Percentiles rank a stretch among this genome's conserved stretches.
Evolutionary conservation across 2,329 filamentous ascomycete genomes (phyloP).

Genomic region (Aspergillus sp.): DNA sequence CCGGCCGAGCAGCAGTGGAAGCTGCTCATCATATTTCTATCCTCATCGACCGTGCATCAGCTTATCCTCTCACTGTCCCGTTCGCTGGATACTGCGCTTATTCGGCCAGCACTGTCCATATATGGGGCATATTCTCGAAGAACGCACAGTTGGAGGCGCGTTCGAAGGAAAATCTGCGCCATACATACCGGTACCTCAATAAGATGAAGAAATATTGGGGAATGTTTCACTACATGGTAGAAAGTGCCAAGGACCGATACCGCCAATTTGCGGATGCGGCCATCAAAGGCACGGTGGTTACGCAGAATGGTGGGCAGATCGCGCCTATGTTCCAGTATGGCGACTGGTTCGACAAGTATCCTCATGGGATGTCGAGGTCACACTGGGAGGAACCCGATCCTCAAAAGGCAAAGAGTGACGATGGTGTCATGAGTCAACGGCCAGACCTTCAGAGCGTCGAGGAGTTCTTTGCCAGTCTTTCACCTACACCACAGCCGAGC

Average conservation of each 20-base stretch:
- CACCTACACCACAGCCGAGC: slow-evolving; percentile 57
- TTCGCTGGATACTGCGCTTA: slow-evolving; percentile 96
- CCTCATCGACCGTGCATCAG: slow-evolving; percentile 76
- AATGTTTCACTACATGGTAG: slow-evolving; percentile 96
- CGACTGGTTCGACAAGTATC: slow-evolving; percentile 96
- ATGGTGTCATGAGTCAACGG: slow-evolving; percentile 85
- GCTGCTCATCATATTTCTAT: slow-evolving; percentile 86
- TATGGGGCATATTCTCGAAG: slow-evolving; percentile 86
- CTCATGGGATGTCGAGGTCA: slow-evolving; percentile 80
- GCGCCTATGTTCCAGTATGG: slow-evolving; percentile 87
- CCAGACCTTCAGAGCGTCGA: slow-evolving; percentile 90
- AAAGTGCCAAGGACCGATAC: slow-evolving; percentile 88
- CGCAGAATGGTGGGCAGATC: slow-evolving; percentile 40
- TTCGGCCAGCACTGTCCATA: slow-evolving; percentile 89
- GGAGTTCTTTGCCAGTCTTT: slow-evolving; percentile 85
- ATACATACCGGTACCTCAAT: slow-evolving; percentile 85
- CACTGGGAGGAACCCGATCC: slow-evolving; percentile 78
- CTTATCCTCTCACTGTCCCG: slow-evolving; percentile 80
- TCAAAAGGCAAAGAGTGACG: slow-evolving; percentile 77
- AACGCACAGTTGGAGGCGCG: slow-evolving; percentile 72
- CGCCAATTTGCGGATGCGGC: slow-evolving; percentile 80
- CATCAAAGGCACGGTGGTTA: slow-evolving; percentile 60
- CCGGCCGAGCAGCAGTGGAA: slow-evolving; percentile 73
- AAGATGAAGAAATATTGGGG: slow-evolving; percentile 99
- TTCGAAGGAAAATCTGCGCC: slow-evolving; percentile 80